Percentiles rank a stretch among this genome's conserved stretches.
Conservation (phyloP, 768 basidiomycete species). For the Russula abietina region DNA sequence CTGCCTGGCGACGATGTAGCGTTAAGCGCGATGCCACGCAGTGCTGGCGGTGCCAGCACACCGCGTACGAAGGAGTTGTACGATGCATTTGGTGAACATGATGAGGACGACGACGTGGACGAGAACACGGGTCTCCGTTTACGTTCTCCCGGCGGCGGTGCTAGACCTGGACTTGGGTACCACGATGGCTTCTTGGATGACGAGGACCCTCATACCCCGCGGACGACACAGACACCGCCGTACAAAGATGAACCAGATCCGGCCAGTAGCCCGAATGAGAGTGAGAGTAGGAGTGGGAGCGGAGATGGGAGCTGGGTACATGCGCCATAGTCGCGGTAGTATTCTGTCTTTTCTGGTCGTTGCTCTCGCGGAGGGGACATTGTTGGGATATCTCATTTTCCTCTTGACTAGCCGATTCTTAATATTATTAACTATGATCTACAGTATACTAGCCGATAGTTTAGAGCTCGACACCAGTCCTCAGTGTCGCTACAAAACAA, state of each 20-base stretch:
- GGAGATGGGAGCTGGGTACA: conserved; percentile 75
- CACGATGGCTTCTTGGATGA: conserved; percentile 83
- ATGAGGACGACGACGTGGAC: conserved; percentile 64
- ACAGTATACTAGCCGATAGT: neutral
- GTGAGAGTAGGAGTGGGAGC: conserved; percentile 31
- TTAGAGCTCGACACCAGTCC: neutral
- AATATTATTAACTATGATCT: conserved; percentile 3
- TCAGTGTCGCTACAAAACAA: neutral
- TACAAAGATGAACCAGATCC: conserved; percentile 53
- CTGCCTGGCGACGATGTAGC: conserved; percentile 66
- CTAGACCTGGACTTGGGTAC: conserved; percentile 38
- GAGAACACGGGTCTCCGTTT: conserved; percentile 60
- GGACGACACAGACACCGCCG: conserved; percentile 25
- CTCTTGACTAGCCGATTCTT: neutral
- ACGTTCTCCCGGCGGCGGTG: conserved; percentile 34
- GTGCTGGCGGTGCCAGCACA: conserved; percentile 24
- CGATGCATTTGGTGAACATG: conserved; percentile 90
- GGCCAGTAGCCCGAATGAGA: conserved; percentile 19
- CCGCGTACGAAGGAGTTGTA: conserved; percentile 78
- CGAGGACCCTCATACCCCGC: conserved; percentile 45
- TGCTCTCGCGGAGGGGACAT: neutral
- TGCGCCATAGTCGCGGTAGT: conserved; percentile 42
- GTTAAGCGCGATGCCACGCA: conserved; percentile 62
- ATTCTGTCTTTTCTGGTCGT: conserved; percentile 9
- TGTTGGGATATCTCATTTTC: neutral